Evolutionary conservation across 1,284 basidiomycete species (phyloP).

Genomic region (Moesziomyces sp.): DNA sequence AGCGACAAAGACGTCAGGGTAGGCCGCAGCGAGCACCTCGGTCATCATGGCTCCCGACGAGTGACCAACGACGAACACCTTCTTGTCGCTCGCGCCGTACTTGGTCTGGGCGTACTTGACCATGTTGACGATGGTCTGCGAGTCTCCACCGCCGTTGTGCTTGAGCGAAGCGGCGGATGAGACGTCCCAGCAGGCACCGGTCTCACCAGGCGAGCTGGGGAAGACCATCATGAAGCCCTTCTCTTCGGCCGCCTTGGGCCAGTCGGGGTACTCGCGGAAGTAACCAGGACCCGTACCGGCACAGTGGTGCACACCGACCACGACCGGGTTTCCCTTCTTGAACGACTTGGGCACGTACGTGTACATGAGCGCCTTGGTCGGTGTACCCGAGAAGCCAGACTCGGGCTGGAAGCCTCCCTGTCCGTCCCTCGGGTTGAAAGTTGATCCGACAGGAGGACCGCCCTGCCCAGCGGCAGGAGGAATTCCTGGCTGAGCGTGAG

Average conservation of each 20-base stretch:
- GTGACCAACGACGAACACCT: slow-evolving; percentile 14
- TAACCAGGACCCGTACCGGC: slow-evolving; percentile 14
- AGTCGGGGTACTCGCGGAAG: slow-evolving; percentile 18
- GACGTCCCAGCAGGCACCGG: slow-evolving; percentile 22
- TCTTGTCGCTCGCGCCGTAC: slow-evolving; percentile 12
- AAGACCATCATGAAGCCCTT: slow-evolving; percentile 38
- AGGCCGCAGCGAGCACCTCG: slow-evolving; percentile 7
- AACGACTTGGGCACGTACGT: slow-evolving; percentile 30
- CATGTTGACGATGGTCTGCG: slow-evolving; percentile 20
- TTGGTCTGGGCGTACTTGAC: slow-evolving; percentile 21
- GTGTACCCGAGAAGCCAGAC: slow-evolving; percentile 10
- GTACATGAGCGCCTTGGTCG: slow-evolving; percentile 24
- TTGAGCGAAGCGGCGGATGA: slow-evolving; percentile 13
- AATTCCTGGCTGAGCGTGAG: too few relatives aligned
- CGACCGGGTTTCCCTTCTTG: slow-evolving; percentile 29
- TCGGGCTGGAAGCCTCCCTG: slow-evolving; percentile 8
- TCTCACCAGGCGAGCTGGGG: slow-evolving; percentile 8
- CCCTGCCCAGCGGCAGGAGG: not conserved
- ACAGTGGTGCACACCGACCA: slow-evolving; percentile 33
- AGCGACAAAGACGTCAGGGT: slow-evolving; percentile 15
- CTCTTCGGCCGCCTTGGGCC: slow-evolving; percentile 17
- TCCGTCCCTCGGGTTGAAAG: not conserved
- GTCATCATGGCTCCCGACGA: slow-evolving; percentile 24
- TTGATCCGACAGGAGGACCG: not conserved
- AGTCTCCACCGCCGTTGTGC: slow-evolving; percentile 26